Evolutionary conservation across 257 asterid genomes (phyloP).

Genomic region (Oldenlandia corymbosa): DNA sequence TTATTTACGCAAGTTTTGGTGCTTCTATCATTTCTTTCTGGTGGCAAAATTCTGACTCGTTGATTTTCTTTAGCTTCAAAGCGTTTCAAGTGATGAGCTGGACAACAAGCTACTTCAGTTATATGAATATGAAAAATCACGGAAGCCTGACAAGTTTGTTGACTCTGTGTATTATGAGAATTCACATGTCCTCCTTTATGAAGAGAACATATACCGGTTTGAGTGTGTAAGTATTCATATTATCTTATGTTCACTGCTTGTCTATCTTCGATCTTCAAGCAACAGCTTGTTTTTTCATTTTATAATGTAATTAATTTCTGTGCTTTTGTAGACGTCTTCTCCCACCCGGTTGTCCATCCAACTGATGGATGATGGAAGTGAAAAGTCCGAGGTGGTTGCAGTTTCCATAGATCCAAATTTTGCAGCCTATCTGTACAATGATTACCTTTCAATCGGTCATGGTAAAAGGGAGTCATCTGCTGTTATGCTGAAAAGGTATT

Average conservation of each 20-base stretch:
- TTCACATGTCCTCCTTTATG: conserved; percentile 38
- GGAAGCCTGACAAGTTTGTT: conserved; percentile 34
- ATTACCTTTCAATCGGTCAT: conserved; percentile 61
- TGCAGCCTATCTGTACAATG: conserved; percentile 64
- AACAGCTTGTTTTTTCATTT: not conserved
- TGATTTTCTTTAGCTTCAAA: conserved; percentile 34
- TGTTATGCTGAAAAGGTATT: conserved; percentile 68
- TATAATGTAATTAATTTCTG: conserved; percentile 20
- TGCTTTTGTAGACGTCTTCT: conserved; percentile 53
- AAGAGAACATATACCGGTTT: conserved; percentile 41
- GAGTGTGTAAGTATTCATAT: conserved; percentile 57
- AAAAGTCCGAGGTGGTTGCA: conserved; percentile 85
- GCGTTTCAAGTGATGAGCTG: conserved; percentile 44
- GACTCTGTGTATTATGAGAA: conserved; percentile 46
- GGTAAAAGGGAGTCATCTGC: conserved; percentile 71
- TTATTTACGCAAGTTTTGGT: not conserved
- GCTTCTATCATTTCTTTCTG: not conserved
- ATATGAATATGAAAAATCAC: conserved; percentile 38
- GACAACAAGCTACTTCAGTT: conserved; percentile 42
- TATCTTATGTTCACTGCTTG: not conserved
- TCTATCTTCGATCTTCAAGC: not conserved
- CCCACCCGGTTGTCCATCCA: conserved; percentile 75
- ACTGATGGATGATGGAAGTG: conserved; percentile 85
- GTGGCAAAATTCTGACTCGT: not conserved
- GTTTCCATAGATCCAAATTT: conserved; percentile 92